Evolutionary conservation across 106 monocot species (phyloP).

Genomic region (Gastrodia elata): DNA sequence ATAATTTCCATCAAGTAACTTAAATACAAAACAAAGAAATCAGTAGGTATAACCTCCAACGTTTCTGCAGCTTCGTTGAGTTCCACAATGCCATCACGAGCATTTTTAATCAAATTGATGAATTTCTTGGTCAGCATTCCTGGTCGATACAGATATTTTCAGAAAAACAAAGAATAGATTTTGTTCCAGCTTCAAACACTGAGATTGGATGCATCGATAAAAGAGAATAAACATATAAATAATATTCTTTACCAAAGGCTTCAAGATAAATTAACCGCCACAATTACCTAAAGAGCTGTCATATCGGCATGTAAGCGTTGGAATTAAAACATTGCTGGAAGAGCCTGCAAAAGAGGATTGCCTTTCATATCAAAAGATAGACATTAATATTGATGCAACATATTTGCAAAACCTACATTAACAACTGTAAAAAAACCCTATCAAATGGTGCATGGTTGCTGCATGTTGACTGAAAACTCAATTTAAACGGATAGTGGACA

Average conservation of each 20-base stretch:
- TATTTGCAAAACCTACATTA: background rate
- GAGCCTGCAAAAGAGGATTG: constrained; percentile 39
- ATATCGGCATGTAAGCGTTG: constrained; percentile 64
- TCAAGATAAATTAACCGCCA: background rate
- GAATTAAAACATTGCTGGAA: constrained; percentile 41
- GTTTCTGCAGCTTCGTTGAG: constrained; percentile 88
- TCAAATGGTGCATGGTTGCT: background rate
- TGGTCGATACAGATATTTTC: constrained; percentile 13
- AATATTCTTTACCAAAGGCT: background rate
- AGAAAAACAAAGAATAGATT: constrained; percentile 1
- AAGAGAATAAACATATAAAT: background rate
- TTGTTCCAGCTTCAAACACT: background rate
- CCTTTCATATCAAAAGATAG: background rate
- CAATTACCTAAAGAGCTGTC: constrained; percentile 85
- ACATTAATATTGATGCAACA: background rate
- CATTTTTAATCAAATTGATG: constrained; percentile 67
- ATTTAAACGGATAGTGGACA: background rate
- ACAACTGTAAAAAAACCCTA: background rate
- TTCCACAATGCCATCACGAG: constrained; percentile 85
- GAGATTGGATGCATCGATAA: background rate
- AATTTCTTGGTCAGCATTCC: constrained; percentile 84
- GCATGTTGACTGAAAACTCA: background rate
- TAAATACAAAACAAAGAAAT: background rate
- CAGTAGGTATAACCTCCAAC: constrained; percentile 42
- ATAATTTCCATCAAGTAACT: background rate